phyloP scores from a whole-genome alignment of 345 rosid species.

The Theobroma cacao region DNA sequence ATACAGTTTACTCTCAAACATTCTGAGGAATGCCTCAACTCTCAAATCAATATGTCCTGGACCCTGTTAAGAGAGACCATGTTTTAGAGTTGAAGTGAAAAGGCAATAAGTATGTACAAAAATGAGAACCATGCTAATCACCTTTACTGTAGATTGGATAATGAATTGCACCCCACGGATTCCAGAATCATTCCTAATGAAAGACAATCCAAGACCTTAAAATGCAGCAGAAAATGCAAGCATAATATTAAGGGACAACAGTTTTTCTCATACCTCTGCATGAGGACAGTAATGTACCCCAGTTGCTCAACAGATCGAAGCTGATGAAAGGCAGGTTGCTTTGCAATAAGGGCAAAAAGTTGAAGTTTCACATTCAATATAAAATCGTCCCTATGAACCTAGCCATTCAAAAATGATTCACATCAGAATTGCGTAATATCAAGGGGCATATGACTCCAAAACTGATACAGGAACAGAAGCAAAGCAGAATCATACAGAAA shows the following conservation, averaged over 20 bases:
- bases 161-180: constrained; percentile 75
- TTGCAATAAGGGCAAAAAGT: constrained; percentile 72
- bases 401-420: constrained; percentile 9
- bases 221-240: background rate
- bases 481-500: too few species aligned
- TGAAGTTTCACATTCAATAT: constrained; percentile 74
- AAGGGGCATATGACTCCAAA: too few species aligned
- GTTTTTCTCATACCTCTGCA: constrained; percentile 51
- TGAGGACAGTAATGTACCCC: constrained; percentile 77
- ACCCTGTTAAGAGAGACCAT: constrained; percentile 42
- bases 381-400: constrained; percentile 88
- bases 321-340: constrained; percentile 94
- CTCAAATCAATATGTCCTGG: constrained; percentile 79
- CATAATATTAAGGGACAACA: background rate
- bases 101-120: background rate
- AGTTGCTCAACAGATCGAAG: constrained; percentile 96
- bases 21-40: constrained; percentile 68
- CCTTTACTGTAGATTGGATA: constrained; percentile 86
- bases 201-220: constrained; percentile 6
- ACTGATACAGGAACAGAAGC: too few species aligned
- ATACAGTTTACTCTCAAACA: constrained; percentile 59
- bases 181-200: constrained; percentile 67
- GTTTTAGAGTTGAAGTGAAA: background rate
- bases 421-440: too few species aligned
- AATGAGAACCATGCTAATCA: constrained; percentile 16